Evolutionary conservation across 345 rosid genomes (phyloP).

Genomic region (Melaleuca quinquenervia): DNA sequence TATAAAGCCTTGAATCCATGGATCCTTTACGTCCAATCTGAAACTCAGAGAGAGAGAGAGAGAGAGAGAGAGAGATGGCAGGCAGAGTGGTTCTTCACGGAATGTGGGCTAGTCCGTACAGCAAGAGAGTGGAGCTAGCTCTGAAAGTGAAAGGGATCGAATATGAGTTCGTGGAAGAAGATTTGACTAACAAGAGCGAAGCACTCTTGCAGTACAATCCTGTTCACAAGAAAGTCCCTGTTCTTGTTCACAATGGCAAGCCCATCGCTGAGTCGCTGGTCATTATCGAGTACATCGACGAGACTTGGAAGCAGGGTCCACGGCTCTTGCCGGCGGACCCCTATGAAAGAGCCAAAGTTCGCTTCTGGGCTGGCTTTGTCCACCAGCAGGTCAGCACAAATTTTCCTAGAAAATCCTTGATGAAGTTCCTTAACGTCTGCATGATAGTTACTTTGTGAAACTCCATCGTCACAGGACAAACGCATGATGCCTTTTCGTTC

Average conservation of each 20-base stretch:
- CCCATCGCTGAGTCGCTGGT: slow-evolving; percentile 17
- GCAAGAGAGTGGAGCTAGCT: slow-evolving; percentile 26
- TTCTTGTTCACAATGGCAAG: slow-evolving; percentile 37
- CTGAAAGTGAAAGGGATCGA: slow-evolving; percentile 27
- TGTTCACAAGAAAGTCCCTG: slow-evolving; percentile 27
- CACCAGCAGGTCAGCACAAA: not conserved
- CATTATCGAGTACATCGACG: slow-evolving; percentile 31
- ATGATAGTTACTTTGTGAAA: not conserved
- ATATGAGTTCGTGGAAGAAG: slow-evolving; percentile 31
- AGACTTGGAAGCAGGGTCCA: slow-evolving; percentile 22
- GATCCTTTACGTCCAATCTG: not conserved
- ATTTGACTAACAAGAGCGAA: slow-evolving; percentile 26
- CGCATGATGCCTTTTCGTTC: not conserved
- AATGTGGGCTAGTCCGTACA: slow-evolving; percentile 16
- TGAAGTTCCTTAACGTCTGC: not conserved
- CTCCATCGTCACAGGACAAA: not conserved
- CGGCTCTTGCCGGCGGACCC: slow-evolving; percentile 29
- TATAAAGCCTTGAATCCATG: not conserved
- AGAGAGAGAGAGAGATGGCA: slow-evolving; percentile 6
- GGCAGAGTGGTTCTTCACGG: slow-evolving; percentile 1
- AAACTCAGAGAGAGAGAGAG: not conserved
- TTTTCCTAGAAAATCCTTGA: not conserved
- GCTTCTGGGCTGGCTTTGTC: slow-evolving; percentile 28
- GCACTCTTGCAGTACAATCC: slow-evolving; percentile 9
- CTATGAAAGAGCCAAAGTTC: slow-evolving; percentile 16